Percentiles rank a stretch among this genome's conserved stretches.
These are phyloP conservation scores for Blastomyces parvus DNA, from an alignment of 2,329 filamentous ascomycete genomes.

Conservation along the genomic window DNA sequence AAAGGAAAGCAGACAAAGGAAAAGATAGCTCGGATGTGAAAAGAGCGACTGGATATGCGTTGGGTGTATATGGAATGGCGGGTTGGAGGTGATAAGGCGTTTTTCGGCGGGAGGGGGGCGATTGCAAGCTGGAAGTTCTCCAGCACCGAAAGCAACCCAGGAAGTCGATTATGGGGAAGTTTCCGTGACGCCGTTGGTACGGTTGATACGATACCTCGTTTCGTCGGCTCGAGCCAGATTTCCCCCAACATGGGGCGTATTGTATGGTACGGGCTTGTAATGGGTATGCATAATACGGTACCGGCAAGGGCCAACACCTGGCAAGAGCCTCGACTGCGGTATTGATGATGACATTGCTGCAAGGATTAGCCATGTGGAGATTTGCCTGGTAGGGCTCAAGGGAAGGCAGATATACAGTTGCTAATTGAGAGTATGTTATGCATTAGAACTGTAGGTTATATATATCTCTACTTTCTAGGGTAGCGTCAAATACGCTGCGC, in stretches of 20 bases:
- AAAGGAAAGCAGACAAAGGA: neutral
- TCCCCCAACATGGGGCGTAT: neutral
- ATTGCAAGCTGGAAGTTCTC: neutral
- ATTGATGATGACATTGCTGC: neutral
- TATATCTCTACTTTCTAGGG: neutral
- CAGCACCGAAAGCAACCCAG: no score
- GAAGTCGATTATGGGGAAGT: neutral
- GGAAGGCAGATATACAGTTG: neutral
- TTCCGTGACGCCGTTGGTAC: neutral
- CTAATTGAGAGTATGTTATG: neutral
- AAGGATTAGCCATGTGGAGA: neutral
- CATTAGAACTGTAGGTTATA: neutral
- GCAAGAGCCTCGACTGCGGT: no score
- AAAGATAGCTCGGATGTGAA: neutral
- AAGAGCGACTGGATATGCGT: neutral
- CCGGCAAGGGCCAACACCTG: neutral
- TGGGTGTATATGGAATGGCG: no score
- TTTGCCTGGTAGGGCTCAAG: neutral
- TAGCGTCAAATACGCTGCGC: neutral
- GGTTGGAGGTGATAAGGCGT: no score
- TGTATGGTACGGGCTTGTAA: neutral
- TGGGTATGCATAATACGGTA: neutral
- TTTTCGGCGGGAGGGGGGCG: neutral
- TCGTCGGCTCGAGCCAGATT: neutral
- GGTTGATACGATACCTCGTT: neutral